A percentile compares a stretch with the other conserved stretches of the same genome.
These are phyloP conservation scores for Cyberlindnera americana DNA, from an alignment of 805 yeast species.

Conservation along the genomic window DNA sequence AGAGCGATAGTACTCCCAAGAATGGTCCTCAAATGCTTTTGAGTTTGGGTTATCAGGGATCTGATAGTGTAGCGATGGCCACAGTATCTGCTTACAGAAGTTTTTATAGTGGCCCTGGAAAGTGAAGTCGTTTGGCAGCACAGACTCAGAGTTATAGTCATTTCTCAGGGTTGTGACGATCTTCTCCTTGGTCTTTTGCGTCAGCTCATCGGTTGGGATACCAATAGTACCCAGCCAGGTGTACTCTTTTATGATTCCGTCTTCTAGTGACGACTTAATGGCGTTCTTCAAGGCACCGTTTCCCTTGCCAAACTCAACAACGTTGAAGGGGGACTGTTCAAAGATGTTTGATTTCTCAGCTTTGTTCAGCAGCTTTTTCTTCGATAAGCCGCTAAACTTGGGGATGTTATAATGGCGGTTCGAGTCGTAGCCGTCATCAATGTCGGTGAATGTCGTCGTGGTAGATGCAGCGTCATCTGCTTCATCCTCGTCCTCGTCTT, in stretches of 20 bases:
- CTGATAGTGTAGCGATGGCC: constrained; percentile 95
- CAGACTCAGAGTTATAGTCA: constrained; percentile 58
- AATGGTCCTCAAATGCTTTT: constrained; percentile 92
- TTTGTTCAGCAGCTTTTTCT: constrained; percentile 49
- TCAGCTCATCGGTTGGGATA: constrained; percentile 83
- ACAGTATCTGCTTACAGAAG: constrained; percentile 88
- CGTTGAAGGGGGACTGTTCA: constrained; percentile 63
- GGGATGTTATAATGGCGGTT: constrained; percentile 30
- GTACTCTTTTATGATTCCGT: constrained; percentile 32
- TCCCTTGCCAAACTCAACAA: constrained; percentile 67
- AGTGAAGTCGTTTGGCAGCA: constrained; percentile 71
- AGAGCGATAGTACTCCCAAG: constrained; percentile 79
- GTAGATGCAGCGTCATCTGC: background rate
- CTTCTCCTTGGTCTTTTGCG: constrained; percentile 47
- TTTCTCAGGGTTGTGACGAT: constrained; percentile 46
- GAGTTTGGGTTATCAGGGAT: constrained; percentile 93
- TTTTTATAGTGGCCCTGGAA: constrained; percentile 89
- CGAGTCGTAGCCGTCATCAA: constrained; percentile 17
- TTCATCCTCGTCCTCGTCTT: background rate
- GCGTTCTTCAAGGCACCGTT: constrained; percentile 91
- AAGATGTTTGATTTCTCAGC: constrained; percentile 37
- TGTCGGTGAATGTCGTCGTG: constrained; percentile 1
- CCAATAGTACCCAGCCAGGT: constrained; percentile 92
- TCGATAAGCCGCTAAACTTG: constrained; percentile 72
- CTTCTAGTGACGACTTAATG: constrained; percentile 52